Evolutionary conservation across 2,329 filamentous ascomycete species (phyloP), one percentile per base, ranked within the genome.

Genomic region (Talaromyces amestolkiae): DNA sequence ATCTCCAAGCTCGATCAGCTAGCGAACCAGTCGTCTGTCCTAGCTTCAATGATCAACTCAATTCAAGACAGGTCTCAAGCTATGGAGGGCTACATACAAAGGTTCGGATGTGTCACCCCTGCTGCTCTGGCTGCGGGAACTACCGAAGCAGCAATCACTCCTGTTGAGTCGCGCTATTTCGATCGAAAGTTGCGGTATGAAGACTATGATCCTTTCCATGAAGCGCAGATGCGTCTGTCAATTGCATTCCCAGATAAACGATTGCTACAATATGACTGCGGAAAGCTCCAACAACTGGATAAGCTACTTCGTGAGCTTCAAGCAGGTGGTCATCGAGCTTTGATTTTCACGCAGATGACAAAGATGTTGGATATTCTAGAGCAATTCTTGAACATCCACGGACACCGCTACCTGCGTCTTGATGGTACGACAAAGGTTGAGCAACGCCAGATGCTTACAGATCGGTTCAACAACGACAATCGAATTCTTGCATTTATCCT

Each of bases 321-420:
- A 78, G 87, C 91, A 2, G 93, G 92, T 45, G 93, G 93, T 1
- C 95, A 98, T 73, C 91, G 96, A 8, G 95, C 93, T 10, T 84
- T 99, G 60, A 99, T 99, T 75, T 99, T 99, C 78, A 98, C 96
- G 0, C 95, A 99, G 74, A 99, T 99, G 95, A 98, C 95, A 56
- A 97, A 96, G 76, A 95, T 98, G 54, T 85, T 99, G 19, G 94
- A 99, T 76, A 96, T 99, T 64, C 84, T 99, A 2, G 95, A 99
- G 77, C 93, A 95, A 71, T 99, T 99, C 75, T 86, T 99, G 70
- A 98, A 97, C 74, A 97, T 99, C 60, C 94, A 99, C 72, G 94
- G 94, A 0, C 92, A 98, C 81, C 95, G 96, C 64, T 99, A 99
- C 75, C 86, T 99, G 19, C 92, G 95, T 22, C 86, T 99, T 4